phyloP scores from a whole-genome alignment of 2,329 filamentous ascomycete species.

The Davidsoniella eucalypti region DNA sequence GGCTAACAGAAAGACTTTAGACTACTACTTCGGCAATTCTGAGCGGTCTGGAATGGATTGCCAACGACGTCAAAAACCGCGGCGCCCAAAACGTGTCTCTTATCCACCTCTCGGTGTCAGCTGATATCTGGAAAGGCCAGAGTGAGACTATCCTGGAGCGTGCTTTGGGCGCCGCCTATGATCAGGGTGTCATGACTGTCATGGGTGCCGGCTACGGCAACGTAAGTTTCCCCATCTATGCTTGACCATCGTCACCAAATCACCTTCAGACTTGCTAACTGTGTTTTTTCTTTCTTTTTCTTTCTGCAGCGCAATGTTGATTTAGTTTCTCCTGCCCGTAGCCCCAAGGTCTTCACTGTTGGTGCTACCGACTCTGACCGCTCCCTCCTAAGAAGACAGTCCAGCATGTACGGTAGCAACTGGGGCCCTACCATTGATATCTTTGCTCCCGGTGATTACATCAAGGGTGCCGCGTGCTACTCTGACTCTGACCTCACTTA shows the following conservation, averaged over 20 bases:
- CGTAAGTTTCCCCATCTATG: too few relatives aligned
- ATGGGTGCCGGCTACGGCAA: too few relatives aligned
- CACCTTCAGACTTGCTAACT: too few relatives aligned
- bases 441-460: conserved; percentile 23
- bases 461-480: conserved; percentile 22
- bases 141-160: too few relatives aligned
- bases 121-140: background rate
- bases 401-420: conserved; percentile 29
- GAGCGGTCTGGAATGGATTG: conserved; percentile 22
- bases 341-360: conserved; percentile 15
- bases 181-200: too few relatives aligned
- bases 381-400: conserved; percentile 22
- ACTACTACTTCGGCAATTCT: conserved; percentile 18
- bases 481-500: conserved; percentile 13
- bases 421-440: conserved; percentile 24
- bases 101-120: conserved; percentile 28
- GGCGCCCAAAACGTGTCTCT: conserved; percentile 19
- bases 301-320: too few relatives aligned
- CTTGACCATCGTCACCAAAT: too few relatives aligned
- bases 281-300: too few relatives aligned
- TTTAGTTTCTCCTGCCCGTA: too few relatives aligned
- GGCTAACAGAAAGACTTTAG: background rate
- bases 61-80: conserved; percentile 17
- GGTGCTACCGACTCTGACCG: conserved; percentile 27
- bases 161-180: too few relatives aligned